These are phyloP conservation scores for Cnidoscolus chayamansa DNA, from an alignment of 441 rosid species.

Conservation along the genomic window DNA sequence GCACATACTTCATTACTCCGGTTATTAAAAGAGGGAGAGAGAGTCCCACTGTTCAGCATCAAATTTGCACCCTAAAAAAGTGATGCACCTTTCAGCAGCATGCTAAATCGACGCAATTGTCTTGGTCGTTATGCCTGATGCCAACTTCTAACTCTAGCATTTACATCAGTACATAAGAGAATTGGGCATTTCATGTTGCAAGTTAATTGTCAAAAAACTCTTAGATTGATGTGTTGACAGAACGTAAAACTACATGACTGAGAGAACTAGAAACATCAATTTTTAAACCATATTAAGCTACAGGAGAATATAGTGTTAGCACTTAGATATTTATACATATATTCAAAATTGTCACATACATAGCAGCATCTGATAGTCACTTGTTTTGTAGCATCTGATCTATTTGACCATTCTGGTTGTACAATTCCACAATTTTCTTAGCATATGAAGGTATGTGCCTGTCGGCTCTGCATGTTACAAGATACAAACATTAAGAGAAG, in stretches of 20 bases:
- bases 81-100: background rate
- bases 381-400: slow-evolving; percentile 62
- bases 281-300: background rate
- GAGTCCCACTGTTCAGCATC: background rate
- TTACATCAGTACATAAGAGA: background rate
- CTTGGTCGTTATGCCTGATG: background rate
- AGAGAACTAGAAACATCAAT: background rate
- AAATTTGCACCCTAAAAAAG: background rate
- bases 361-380: slow-evolving; percentile 27
- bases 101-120: background rate
- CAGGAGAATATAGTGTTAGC: background rate
- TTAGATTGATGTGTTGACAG: background rate
- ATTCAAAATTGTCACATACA: slow-evolving; percentile 18
- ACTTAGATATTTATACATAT: background rate
- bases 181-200: background rate
- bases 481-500: slow-evolving; percentile 15
- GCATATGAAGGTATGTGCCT: slow-evolving; percentile 79
- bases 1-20: background rate
- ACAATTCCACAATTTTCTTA: slow-evolving; percentile 71
- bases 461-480: slow-evolving; percentile 57
- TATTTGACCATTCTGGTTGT: slow-evolving; percentile 72
- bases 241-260: background rate
- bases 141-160: background rate
- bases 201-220: background rate
- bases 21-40: background rate